Evolutionary conservation across 441 rosid genomes (phyloP).

Genomic region (Brassica balearica): DNA sequence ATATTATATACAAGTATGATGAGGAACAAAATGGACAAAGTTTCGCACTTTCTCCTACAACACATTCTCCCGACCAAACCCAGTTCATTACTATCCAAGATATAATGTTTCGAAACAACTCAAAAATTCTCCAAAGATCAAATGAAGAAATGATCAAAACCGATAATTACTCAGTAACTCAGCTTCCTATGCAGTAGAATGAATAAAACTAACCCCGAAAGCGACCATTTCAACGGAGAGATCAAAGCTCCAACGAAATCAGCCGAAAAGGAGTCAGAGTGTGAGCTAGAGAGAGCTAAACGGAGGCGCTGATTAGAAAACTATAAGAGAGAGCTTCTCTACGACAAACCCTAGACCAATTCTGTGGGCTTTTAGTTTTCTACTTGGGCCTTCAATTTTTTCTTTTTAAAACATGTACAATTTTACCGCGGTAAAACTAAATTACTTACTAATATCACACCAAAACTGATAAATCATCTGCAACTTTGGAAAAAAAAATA

Average conservation of each 20-base stretch:
- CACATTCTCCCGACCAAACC: too few species aligned
- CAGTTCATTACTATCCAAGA: too few species aligned
- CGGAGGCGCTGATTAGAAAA: conserved; percentile 29
- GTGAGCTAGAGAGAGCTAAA: not conserved
- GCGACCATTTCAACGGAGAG: conserved; percentile 46
- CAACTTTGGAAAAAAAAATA: too few species aligned
- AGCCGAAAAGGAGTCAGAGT: not conserved
- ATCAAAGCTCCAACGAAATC: not conserved
- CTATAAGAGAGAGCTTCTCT: conserved; percentile 8
- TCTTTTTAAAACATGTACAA: not conserved
- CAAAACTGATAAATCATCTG: not conserved
- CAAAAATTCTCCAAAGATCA: not conserved
- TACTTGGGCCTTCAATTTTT: conserved; percentile 11
- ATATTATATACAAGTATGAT: too few species aligned
- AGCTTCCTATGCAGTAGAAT: not conserved
- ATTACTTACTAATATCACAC: not conserved
- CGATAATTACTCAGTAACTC: not conserved
- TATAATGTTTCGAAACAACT: not conserved
- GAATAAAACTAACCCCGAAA: conserved; percentile 40
- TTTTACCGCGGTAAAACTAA: not conserved
- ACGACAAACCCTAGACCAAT: conserved; percentile 22
- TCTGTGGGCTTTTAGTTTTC: conserved; percentile 26
- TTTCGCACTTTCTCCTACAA: too few species aligned
- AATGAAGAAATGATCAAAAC: not conserved
- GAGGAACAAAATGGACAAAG: too few species aligned